Conservation (phyloP, 2,329 filamentous ascomycete genomes). For the Trichoderma sp. region DNA sequence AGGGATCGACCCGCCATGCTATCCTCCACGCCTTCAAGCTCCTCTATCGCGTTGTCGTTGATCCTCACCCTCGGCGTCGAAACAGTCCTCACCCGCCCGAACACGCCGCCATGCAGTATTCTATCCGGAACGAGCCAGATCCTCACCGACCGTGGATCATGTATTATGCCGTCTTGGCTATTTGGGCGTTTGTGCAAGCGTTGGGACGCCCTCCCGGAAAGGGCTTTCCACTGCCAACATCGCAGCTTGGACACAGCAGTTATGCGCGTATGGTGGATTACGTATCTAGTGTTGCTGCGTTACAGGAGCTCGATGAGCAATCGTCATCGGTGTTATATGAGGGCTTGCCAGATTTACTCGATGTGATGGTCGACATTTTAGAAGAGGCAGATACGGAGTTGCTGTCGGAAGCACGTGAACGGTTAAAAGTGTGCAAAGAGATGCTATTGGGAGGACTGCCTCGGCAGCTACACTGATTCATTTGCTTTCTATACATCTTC, state of each 20-base stretch:
- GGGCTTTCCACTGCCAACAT: slow-evolving; percentile 52
- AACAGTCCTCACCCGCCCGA: slow-evolving; percentile 34
- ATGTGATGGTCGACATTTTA: slow-evolving; percentile 49
- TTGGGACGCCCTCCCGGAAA: slow-evolving; percentile 62
- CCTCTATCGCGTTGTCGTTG: slow-evolving; percentile 72
- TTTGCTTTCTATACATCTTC: slow-evolving; percentile 30
- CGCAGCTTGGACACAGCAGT: slow-evolving; percentile 43
- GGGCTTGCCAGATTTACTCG: slow-evolving; percentile 51
- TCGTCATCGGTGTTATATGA: slow-evolving; percentile 68
- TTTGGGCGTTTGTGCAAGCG: slow-evolving; percentile 87
- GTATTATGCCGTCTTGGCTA: slow-evolving; percentile 82
- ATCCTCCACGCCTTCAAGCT: slow-evolving; percentile 85
- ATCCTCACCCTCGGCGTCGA: slow-evolving; percentile 46
- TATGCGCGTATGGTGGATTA: slow-evolving; percentile 48
- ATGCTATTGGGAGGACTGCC: slow-evolving; percentile 33
- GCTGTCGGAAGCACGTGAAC: slow-evolving; percentile 72
- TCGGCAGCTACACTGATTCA: slow-evolving; percentile 6
- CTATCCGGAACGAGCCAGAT: slow-evolving; percentile 75
- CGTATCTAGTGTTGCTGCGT: slow-evolving; percentile 66
- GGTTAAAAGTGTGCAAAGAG: slow-evolving; percentile 66
- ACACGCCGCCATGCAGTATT: slow-evolving; percentile 60
- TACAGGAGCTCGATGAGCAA: slow-evolving; percentile 70
- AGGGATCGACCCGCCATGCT: slow-evolving; percentile 75
- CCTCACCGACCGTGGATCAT: slow-evolving; percentile 89
- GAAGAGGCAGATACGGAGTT: slow-evolving; percentile 64